These are phyloP conservation scores for Barnettozyma wickerhamii DNA, from an alignment of 805 yeast species.

Conservation along the genomic window DNA sequence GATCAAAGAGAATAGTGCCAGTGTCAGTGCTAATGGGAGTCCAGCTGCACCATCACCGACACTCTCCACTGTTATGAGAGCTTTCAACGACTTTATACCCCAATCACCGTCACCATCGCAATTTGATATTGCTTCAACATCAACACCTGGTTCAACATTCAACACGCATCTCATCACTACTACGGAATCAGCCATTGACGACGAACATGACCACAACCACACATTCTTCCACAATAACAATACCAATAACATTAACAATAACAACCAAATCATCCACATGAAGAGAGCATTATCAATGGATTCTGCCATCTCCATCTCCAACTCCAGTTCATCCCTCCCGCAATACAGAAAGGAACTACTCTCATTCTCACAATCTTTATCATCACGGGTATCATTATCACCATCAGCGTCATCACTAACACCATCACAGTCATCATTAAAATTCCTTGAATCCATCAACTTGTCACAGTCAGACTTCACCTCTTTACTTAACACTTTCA, in stretches of 20 bases:
- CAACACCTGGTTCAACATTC: constrained; percentile 5
- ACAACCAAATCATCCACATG: background rate
- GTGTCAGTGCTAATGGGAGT: too few species aligned
- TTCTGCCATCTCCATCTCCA: constrained; percentile 9
- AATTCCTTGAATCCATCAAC: background rate
- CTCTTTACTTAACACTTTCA: constrained; percentile 32
- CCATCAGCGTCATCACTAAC: constrained; percentile 4
- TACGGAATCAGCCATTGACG: constrained; percentile 11
- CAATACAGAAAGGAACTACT: constrained; percentile 21
- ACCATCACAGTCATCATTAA: background rate
- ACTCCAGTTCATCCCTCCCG: constrained; percentile 17
- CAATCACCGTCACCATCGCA: constrained; percentile 18
- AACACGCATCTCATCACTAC: constrained; percentile 1
- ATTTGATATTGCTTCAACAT: constrained; percentile 15
- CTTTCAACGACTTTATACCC: constrained; percentile 23
- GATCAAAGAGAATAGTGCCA: too few species aligned
- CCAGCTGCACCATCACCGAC: constrained; percentile 15
- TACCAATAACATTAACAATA: background rate
- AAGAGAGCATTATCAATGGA: constrained; percentile 18
- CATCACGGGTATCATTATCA: background rate
- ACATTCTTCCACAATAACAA: constrained; percentile 1
- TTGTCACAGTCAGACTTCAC: constrained; percentile 14
- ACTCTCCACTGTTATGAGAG: constrained; percentile 18
- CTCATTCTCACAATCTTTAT: constrained; percentile 14
- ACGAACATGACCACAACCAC: constrained; percentile 9